Conservation (phyloP, 2,329 filamentous ascomycete species). For the Microsporum canis region DNA sequence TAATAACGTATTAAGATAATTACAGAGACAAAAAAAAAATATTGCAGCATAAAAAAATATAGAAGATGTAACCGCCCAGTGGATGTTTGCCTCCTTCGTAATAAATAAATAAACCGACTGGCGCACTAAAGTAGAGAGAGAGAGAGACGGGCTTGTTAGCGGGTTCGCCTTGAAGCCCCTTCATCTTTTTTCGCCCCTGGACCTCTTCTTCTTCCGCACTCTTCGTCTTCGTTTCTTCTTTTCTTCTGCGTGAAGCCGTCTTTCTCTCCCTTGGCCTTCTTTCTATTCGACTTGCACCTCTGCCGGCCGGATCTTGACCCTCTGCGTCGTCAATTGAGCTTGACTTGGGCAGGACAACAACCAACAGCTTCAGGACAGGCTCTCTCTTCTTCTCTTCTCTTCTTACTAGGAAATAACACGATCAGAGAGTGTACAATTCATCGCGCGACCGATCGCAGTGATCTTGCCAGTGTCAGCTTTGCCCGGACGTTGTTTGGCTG, state of each 20-base stretch:
- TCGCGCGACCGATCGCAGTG: conserved; percentile 1
- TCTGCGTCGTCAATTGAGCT: background rate
- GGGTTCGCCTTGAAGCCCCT: background rate
- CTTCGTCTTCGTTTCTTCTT: background rate
- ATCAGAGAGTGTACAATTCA: background rate
- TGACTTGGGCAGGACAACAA: background rate
- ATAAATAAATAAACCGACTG: background rate
- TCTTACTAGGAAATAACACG: no score
- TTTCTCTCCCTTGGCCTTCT: background rate
- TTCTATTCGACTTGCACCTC: background rate
- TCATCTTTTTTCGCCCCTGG: background rate
- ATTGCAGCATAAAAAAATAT: background rate
- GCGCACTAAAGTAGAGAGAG: background rate
- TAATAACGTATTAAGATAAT: background rate
- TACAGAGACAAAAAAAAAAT: background rate
- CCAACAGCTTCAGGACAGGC: background rate
- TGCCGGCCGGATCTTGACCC: background rate
- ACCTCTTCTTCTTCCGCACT: background rate
- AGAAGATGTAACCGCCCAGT: background rate
- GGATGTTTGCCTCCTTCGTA: background rate
- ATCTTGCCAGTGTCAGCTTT: background rate
- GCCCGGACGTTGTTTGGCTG: background rate
- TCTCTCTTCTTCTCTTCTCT: background rate
- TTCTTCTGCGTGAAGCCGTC: background rate
- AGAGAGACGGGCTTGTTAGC: background rate